Conservation (phyloP, 192 early-diverging fungal genomes). For the Mortierella claussenii region DNA sequence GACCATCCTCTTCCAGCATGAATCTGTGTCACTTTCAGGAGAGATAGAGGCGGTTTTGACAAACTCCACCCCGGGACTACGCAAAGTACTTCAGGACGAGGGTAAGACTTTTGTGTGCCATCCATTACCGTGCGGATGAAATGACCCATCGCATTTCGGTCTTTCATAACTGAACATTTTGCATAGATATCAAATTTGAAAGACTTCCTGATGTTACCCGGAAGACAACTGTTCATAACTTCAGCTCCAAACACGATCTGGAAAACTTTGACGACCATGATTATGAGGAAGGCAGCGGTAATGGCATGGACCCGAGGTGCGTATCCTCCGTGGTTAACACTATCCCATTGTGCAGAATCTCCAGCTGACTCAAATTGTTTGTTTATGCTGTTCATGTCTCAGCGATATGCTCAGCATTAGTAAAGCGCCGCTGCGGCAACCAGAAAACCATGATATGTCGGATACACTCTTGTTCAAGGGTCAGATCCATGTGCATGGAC, state of each 20-base stretch:
- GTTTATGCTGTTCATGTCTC: background rate
- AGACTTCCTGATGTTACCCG: constrained; percentile 11
- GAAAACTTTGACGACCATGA: constrained; percentile 20
- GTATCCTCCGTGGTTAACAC: too few relatives aligned
- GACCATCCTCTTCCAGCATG: constrained; percentile 45
- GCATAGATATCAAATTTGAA: constrained; percentile 28
- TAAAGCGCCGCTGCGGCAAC: background rate
- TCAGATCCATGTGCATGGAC: constrained; percentile 25
- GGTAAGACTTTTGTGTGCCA: too few relatives aligned
- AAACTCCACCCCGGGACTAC: constrained; percentile 46
- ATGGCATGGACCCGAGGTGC: too few relatives aligned
- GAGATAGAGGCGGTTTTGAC: constrained; percentile 42
- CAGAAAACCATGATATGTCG: constrained; percentile 14
- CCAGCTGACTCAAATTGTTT: too few relatives aligned
- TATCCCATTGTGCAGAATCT: too few relatives aligned
- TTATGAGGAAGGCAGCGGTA: background rate
- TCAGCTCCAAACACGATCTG: constrained; percentile 45
- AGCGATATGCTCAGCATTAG: background rate
- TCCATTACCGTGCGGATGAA: constrained; percentile 14
- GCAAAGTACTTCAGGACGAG: constrained; percentile 36
- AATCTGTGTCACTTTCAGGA: constrained; percentile 25
- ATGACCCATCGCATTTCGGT: background rate
- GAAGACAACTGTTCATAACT: constrained; percentile 17
- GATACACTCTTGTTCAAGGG: constrained; percentile 26
- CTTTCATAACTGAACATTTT: background rate